Evolutionary conservation across 306 rosid species (phyloP).

Genomic region (Comarum palustre): DNA sequence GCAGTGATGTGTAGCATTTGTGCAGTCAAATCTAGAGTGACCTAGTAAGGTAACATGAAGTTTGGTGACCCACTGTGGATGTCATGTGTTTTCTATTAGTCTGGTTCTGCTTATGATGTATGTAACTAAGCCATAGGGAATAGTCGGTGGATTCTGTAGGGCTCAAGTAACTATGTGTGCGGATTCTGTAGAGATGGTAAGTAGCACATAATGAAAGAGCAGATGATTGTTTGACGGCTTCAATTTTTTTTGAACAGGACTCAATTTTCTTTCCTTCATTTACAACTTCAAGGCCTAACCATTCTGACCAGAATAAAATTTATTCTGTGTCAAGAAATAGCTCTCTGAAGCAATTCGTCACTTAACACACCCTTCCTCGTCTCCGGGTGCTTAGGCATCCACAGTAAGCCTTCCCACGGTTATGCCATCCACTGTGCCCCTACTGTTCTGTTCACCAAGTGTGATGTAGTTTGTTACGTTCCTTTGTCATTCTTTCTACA

Average conservation of each 20-base stretch:
- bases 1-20: slow-evolving; percentile 17
- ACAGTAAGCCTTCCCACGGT: too few species aligned
- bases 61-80: neutral
- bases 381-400: too few species aligned
- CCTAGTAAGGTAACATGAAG: neutral
- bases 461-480: too few species aligned
- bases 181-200: slow-evolving; percentile 1
- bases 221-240: slow-evolving; percentile 3
- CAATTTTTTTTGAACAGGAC: too few species aligned
- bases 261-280: neutral
- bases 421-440: too few species aligned
- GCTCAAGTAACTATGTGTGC: slow-evolving; percentile 1
- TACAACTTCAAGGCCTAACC: neutral
- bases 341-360: neutral
- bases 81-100: neutral
- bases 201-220: slow-evolving; percentile 6
- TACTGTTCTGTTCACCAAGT: too few species aligned
- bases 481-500: too few species aligned
- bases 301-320: neutral
- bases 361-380: too few species aligned
- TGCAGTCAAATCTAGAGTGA: neutral
- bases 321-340: too few species aligned
- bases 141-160: slow-evolving; percentile 6
- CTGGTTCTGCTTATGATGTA: slow-evolving; percentile 5
- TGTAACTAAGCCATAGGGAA: slow-evolving; percentile 24